Conservation (phyloP, 371 early-diverging fungal species). For the Mortierella sp. region DNA sequence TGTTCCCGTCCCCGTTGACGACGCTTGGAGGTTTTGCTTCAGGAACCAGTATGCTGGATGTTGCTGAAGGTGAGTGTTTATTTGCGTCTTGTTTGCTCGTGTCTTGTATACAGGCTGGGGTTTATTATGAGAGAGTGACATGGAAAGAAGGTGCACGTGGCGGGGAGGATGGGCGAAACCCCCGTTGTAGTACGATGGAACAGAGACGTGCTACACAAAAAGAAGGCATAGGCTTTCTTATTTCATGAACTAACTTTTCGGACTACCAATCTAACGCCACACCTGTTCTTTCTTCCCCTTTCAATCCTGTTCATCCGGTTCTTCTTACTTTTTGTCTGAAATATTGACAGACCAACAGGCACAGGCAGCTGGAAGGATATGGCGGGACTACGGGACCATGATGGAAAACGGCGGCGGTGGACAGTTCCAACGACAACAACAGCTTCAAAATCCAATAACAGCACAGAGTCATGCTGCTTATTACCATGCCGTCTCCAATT, state of each 20-base stretch:
- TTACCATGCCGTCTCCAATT: conserved; percentile 47
- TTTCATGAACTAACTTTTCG: background rate
- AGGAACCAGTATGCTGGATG: conserved; percentile 14
- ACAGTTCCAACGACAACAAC: conserved; percentile 5
- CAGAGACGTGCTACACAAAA: background rate
- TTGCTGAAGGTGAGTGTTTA: conserved; percentile 23
- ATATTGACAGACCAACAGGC: conserved; percentile 23
- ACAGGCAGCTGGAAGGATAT: conserved; percentile 33
- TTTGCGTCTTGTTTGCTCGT: too few species aligned
- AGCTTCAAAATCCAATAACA: conserved; percentile 8
- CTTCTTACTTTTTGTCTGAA: background rate
- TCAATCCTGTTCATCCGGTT: background rate
- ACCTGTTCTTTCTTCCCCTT: background rate
- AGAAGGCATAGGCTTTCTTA: background rate
- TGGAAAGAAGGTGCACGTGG: too few species aligned
- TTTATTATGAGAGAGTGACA: too few species aligned
- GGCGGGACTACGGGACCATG: conserved; percentile 47
- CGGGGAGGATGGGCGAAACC: too few species aligned
- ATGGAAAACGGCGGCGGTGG: conserved; percentile 6
- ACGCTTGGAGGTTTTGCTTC: conserved; percentile 38
- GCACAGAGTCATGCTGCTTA: conserved; percentile 49
- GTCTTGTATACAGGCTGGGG: too few species aligned
- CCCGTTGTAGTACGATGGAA: too few species aligned
- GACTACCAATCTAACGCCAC: conserved; percentile 10
- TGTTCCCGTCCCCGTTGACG: conserved; percentile 52